phyloP scores from a whole-genome alignment of 2,329 filamentous ascomycete genomes.

The Proliferodiscus dingleyae region DNA sequence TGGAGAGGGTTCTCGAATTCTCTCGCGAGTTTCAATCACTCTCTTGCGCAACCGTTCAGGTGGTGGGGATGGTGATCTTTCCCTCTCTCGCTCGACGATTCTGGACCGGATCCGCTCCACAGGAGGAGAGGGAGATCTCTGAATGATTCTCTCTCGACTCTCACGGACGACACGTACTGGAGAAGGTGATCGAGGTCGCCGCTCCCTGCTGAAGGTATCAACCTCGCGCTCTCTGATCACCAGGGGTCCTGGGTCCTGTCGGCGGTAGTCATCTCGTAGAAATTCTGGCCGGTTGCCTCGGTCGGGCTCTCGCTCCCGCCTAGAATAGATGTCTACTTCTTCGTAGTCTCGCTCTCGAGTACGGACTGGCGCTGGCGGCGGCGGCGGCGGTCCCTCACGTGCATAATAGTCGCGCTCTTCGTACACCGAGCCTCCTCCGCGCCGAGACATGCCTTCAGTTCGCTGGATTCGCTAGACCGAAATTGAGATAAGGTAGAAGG shows the following conservation, averaged over 20 bases:
- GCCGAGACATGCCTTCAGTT: conserved; percentile 17
- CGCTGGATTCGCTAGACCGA: neutral
- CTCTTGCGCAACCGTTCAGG: conserved; percentile 26
- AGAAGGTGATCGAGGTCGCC: conserved; percentile 28
- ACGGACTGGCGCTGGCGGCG: conserved; percentile 14
- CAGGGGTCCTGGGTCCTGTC: conserved; percentile 23
- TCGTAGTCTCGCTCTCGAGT: conserved; percentile 26
- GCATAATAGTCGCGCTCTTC: conserved; percentile 28
- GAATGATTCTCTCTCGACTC: conserved; percentile 21
- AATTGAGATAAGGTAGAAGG: neutral
- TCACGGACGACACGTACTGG: conserved; percentile 23
- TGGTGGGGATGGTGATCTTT: conserved; percentile 23
- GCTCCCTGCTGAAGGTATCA: conserved; percentile 23
- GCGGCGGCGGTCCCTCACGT: conserved; percentile 18
- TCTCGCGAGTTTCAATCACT: conserved; percentile 29
- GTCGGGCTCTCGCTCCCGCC: conserved; percentile 21
- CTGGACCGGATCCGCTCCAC: conserved; percentile 16
- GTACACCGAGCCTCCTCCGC: conserved; percentile 17
- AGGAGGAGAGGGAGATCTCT: conserved; percentile 21
- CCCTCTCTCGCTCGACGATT: conserved; percentile 24
- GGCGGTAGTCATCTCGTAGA: conserved; percentile 27
- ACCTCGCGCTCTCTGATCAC: conserved; percentile 29
- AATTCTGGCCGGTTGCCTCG: conserved; percentile 27
- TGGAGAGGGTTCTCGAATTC: conserved; percentile 24
- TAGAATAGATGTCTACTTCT: conserved; percentile 24